Conservation (phyloP, 345 rosid species). For the Murraya koenigii region DNA sequence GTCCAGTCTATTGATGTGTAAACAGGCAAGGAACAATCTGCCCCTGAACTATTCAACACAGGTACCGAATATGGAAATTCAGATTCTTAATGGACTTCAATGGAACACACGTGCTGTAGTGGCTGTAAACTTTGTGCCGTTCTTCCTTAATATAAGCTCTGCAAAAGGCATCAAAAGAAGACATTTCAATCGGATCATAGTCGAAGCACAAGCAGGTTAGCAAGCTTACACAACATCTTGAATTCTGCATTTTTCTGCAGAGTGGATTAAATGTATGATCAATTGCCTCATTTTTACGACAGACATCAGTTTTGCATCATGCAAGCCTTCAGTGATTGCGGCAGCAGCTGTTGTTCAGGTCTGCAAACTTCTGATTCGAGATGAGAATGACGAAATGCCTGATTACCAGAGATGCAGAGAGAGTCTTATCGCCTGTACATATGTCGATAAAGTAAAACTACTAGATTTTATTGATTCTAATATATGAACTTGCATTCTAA, state of each 20-base stretch:
- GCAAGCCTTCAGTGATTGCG: conserved; percentile 9
- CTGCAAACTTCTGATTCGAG: not conserved
- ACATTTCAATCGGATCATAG: not conserved
- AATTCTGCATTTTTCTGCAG: not conserved
- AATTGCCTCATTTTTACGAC: not conserved
- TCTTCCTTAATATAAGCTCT: not conserved
- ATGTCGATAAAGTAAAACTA: not conserved
- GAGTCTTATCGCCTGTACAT: not conserved
- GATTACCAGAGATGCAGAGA: not conserved
- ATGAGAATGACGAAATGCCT: not conserved
- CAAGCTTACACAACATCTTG: not conserved
- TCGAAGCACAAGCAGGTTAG: not conserved
- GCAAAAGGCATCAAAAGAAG: not conserved
- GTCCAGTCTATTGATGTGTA: not conserved
- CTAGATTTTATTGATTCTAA: not conserved
- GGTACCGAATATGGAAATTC: not conserved
- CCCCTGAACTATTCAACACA: not conserved
- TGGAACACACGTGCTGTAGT: not conserved
- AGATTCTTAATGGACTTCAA: not conserved
- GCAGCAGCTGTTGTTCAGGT: not conserved
- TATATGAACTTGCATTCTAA: not conserved
- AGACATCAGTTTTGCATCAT: not conserved
- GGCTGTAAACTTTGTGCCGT: not conserved
- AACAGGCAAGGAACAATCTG: not conserved
- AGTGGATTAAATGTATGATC: not conserved